phyloP scores from a whole-genome alignment of 192 early-diverging fungal genomes.

The Backusella circina region DNA sequence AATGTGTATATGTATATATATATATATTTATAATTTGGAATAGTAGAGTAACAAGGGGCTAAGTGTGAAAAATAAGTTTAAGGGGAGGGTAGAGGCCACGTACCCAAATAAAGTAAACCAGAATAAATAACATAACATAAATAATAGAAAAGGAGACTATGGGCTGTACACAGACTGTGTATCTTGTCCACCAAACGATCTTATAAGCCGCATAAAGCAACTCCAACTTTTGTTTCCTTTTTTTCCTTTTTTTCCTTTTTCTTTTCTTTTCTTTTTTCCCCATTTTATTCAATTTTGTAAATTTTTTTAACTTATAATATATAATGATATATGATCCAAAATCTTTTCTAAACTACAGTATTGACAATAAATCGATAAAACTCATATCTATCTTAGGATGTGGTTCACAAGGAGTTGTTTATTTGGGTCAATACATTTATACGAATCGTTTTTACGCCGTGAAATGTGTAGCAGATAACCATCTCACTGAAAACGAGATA shows the following conservation, averaged over 20 bases:
- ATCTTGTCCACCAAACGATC: neutral
- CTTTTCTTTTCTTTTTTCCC: neutral
- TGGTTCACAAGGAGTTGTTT: conserved; percentile 78
- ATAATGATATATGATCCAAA: conserved; percentile 10
- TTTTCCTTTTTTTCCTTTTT: conserved; percentile 1
- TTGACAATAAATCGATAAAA: conserved; percentile 17
- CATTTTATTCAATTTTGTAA: neutral
- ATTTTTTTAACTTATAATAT: neutral
- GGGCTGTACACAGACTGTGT: neutral
- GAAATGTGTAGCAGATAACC: conserved; percentile 69
- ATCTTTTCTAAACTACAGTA: neutral
- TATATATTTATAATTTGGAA: neutral
- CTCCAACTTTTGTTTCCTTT: neutral
- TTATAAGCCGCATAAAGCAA: conserved; percentile 1
- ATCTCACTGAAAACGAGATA: conserved; percentile 61
- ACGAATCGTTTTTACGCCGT: conserved; percentile 61
- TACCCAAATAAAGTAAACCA: neutral
- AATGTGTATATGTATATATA: neutral
- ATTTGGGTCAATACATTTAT: conserved; percentile 56
- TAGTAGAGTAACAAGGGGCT: neutral
- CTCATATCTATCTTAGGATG: conserved; percentile 52
- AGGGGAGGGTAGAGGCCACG: neutral
- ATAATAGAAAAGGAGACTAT: neutral
- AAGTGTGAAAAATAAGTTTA: neutral
- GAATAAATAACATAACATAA: neutral